Evolutionary conservation across 345 rosid species (phyloP).

Genomic region (Populus ilicifolia): DNA sequence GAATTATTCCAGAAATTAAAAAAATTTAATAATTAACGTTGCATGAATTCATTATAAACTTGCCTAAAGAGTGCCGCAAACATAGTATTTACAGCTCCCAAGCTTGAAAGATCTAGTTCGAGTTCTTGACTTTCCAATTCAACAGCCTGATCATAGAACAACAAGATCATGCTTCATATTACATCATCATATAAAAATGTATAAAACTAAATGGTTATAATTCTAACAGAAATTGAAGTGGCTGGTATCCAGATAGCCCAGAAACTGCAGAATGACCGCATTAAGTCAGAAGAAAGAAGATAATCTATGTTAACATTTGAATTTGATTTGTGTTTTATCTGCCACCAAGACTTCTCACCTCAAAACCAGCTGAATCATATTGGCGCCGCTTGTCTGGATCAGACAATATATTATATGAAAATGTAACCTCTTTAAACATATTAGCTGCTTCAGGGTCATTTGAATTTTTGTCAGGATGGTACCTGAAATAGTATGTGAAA

Average conservation of each 20-base stretch:
- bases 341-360: slow-evolving; percentile 47
- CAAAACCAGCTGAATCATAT: slow-evolving; percentile 92
- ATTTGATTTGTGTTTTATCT: background rate
- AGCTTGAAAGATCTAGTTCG: slow-evolving; percentile 94
- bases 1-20: background rate
- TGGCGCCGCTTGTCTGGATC: slow-evolving; percentile 85
- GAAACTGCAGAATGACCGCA: background rate
- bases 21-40: background rate
- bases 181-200: slow-evolving; percentile 2
- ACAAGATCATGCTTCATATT: slow-evolving; percentile 7
- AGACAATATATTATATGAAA: slow-evolving; percentile 85
- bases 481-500: slow-evolving; percentile 47
- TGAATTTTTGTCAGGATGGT: slow-evolving; percentile 96
- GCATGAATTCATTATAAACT: slow-evolving; percentile 3
- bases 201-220: background rate
- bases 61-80: slow-evolving; percentile 95
- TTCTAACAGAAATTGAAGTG: background rate
- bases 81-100: slow-evolving; percentile 92
- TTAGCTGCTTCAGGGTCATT: slow-evolving; percentile 92
- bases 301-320: background rate
- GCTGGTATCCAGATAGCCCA: background rate
- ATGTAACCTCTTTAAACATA: slow-evolving; percentile 91
- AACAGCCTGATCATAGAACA: slow-evolving; percentile 51
- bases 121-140: slow-evolving; percentile 76
- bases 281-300: background rate